These are phyloP conservation scores for Paramecium biaurelia DNA, from an alignment of 73 alveolate genomes.

Conservation along the genomic window DNA sequence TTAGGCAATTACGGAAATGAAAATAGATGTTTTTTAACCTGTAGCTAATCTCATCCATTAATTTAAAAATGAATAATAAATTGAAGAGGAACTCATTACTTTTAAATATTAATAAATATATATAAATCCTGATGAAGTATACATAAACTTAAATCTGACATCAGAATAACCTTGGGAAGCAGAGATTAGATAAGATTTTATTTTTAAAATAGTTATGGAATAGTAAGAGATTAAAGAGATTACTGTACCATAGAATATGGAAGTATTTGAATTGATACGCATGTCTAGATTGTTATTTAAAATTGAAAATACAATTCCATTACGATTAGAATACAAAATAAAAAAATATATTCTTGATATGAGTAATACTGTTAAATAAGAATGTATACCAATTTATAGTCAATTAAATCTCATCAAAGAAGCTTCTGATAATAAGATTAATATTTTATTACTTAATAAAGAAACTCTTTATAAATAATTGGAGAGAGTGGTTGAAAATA, in stretches of 20 bases:
- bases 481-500: neutral
- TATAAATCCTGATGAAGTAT: neutral
- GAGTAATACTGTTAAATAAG: neutral
- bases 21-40: neutral
- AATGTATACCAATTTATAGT: neutral
- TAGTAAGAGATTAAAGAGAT: neutral
- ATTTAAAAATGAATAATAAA: neutral
- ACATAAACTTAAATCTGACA: neutral
- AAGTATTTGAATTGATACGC: neutral
- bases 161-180: neutral
- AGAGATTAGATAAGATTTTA: neutral
- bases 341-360: neutral
- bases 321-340: neutral
- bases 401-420: neutral
- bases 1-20: neutral
- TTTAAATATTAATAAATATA: neutral
- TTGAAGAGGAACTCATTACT: neutral
- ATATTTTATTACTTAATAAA: neutral
- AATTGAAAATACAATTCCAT: neutral
- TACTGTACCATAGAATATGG: neutral
- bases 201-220: neutral
- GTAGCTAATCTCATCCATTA: neutral
- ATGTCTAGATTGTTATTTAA: neutral
- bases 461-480: neutral
- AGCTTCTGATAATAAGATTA: neutral